These are phyloP conservation scores for Novymonas esmeraldas DNA, from an alignment of 208 protist species.

Conservation along the genomic window DNA sequence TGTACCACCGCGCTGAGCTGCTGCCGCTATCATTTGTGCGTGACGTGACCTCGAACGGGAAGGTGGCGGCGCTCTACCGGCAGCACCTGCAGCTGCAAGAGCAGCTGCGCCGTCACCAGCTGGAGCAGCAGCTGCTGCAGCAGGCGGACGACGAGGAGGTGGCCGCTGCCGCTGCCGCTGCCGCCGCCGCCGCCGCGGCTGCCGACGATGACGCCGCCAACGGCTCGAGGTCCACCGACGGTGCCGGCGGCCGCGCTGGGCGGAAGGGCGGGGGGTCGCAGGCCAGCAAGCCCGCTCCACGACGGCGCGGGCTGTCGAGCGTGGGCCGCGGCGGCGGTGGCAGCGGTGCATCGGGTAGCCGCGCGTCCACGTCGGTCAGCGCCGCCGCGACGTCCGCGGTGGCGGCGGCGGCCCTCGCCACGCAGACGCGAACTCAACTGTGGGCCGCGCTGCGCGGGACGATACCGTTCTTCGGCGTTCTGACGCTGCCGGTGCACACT, in stretches of 20 bases:
- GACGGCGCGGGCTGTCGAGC: conserved; percentile 1
- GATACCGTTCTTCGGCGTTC: conserved; percentile 19
- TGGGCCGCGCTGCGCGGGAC: conserved; percentile 19
- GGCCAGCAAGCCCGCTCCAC: background rate
- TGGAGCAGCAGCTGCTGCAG: conserved; percentile 17
- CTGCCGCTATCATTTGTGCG: conserved; percentile 52
- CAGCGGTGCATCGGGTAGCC: background rate
- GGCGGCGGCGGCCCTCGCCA: conserved; percentile 1
- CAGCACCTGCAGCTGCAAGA: conserved; percentile 27
- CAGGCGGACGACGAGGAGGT: background rate
- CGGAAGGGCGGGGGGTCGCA: background rate
- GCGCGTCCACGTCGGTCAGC: background rate
- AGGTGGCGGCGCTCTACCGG: conserved; percentile 18
- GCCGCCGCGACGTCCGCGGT: background rate
- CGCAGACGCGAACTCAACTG: conserved; percentile 14
- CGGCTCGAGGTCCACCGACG: background rate
- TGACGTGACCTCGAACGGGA: conserved; percentile 43
- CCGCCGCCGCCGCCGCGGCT: background rate
- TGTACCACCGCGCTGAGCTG: conserved; percentile 51
- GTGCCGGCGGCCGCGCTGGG: background rate
- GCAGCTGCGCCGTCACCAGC: conserved; percentile 9
- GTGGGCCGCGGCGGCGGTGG: background rate
- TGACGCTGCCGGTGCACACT: conserved; percentile 18
- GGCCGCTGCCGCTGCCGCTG: background rate
- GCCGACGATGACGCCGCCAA: background rate